Evolutionary conservation across 371 early-diverging fungal genomes (phyloP), one percentile per base, ranked within the genome.

Genomic region (Syncephalastrum monosporum): DNA sequence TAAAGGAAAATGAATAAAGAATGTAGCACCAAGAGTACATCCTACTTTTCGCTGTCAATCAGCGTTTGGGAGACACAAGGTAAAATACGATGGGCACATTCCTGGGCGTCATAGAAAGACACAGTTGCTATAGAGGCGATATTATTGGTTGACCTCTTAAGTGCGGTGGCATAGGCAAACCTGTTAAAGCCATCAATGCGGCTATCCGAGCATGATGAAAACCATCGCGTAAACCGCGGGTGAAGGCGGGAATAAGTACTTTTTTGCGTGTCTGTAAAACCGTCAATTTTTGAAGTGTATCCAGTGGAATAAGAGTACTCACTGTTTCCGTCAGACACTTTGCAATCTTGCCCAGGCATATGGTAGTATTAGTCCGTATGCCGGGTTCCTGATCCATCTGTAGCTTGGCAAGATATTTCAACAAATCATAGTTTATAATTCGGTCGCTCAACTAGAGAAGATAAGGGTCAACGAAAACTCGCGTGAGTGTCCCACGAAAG

Each of bases 381-480:
- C 96, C 96, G 0, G 98, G 95, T 60, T 96, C 95, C 24, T 87
- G 83, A 71, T 98, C 98, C 51, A 85, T 84, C 49, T 94, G 92
- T 5, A 93, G 72, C 53, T 93, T 93, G 24, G 91, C 93, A 4
- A 98, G 71, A 56, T 91, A 87, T 50, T 89, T 76, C 27, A 97
- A 55, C 1, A 97, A 68, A 49, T 96, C 95, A 58, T 89, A 86
- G 63, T 97, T 96, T 60, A 94, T 83, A 19, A 85, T 81, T 41
- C 85, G 78, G 17, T 91, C 88, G 24, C 77, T 80, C 12, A 94
- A 71, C 79, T 90, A 67, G 23, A 64, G 41, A 5, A 21, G 17
- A 60, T 19, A 17, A 33, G 12, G 16, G 16, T 13, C 15, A 49
- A 13, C 21, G 27, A 49, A 49, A 43, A n/a, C 24, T 19, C n/a